Evolutionary conservation across 345 rosid genomes (phyloP).

Genomic region (Populus alba): DNA sequence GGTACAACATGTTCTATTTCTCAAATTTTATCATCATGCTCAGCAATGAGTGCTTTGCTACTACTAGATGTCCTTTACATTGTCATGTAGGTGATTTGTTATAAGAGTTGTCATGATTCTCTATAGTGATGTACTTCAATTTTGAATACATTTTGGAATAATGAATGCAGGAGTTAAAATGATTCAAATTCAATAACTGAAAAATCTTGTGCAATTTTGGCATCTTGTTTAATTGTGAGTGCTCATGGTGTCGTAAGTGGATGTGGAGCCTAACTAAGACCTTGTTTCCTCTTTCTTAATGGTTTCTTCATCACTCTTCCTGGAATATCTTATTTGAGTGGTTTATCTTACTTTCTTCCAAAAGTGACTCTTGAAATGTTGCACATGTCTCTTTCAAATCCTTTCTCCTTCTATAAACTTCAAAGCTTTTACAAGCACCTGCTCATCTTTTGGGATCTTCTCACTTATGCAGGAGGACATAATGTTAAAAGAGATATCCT

Average conservation of each 20-base stretch:
- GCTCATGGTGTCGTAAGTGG: too few species aligned
- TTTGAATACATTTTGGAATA: too few species aligned
- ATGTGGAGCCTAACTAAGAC: too few species aligned
- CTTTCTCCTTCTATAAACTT: not conserved
- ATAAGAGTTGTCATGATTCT: not conserved
- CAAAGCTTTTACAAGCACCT: not conserved
- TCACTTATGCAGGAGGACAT: not conserved
- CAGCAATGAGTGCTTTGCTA: not conserved
- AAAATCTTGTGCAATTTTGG: not conserved
- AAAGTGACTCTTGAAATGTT: not conserved
- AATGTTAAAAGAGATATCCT: too few species aligned
- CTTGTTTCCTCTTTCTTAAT: too few species aligned
- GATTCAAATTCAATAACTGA: too few species aligned
- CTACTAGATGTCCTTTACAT: slow-evolving; percentile 1
- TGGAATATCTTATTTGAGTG: too few species aligned
- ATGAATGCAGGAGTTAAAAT: too few species aligned
- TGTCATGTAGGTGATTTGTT: not conserved
- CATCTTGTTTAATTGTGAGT: not conserved
- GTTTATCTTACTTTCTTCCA: not conserved
- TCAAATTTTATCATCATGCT: not conserved
- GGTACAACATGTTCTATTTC: not conserved
- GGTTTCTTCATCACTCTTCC: too few species aligned
- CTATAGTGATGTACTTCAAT: too few species aligned
- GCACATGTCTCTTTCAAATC: slow-evolving; percentile 1
- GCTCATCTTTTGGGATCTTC: not conserved